Conservation (phyloP, 2,329 filamentous ascomycete genomes). For the Fusarium goolgardi region DNA sequence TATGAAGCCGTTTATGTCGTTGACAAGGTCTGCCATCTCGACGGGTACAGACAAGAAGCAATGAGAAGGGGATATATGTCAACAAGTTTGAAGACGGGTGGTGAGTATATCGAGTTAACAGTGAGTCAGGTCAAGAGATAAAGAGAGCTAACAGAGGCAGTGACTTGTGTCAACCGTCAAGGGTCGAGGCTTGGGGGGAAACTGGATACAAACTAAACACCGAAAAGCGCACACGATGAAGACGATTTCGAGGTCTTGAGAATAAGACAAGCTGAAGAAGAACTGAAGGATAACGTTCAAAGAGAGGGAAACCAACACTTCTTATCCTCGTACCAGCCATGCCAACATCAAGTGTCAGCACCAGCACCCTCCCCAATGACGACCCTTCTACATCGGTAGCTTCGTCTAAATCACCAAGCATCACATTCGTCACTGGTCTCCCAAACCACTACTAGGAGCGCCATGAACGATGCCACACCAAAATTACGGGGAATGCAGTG, state of each 20-base stretch:
- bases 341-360: constrained; percentile 26
- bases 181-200: not conserved
- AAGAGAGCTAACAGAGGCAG: not conserved
- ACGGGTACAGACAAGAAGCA: not conserved
- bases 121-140: not conserved
- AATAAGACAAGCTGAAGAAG: not conserved
- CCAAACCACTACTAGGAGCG: constrained; percentile 13
- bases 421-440: constrained; percentile 10
- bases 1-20: constrained; percentile 34
- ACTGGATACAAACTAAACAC: not conserved
- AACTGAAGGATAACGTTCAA: not conserved
- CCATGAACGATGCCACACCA: constrained; percentile 30
- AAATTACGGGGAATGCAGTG: constrained; percentile 33
- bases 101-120: not conserved
- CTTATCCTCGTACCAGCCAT: constrained; percentile 19
- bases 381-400: constrained; percentile 9
- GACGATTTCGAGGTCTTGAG: not conserved
- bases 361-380: constrained; percentile 11
- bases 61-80: not conserved
- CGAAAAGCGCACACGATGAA: not conserved
- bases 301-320: constrained; percentile 19
- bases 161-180: not conserved
- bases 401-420: constrained; percentile 3
- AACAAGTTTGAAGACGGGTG: not conserved
- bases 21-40: constrained; percentile 24